Conservation (phyloP, 768 basidiomycete genomes). For the Termitomyces sp. region DNA sequence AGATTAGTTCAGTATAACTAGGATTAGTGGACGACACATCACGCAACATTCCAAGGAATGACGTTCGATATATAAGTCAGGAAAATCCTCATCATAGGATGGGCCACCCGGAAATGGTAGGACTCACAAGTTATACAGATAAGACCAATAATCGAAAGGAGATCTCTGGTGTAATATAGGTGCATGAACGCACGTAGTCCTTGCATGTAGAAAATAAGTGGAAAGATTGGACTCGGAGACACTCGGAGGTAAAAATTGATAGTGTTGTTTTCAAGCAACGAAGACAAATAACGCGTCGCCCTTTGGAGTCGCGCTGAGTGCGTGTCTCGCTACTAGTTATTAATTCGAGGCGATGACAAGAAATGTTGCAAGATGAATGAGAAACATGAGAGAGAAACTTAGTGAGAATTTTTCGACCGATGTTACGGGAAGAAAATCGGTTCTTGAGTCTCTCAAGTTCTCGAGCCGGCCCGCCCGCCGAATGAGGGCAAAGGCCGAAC, state of each 20-base stretch:
- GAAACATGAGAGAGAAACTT: too few relatives aligned
- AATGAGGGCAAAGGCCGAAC: too few relatives aligned
- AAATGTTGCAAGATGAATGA: too few relatives aligned
- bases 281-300: neutral
- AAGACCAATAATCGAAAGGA: neutral
- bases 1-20: conserved; percentile 25
- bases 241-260: too few relatives aligned
- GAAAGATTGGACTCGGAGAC: too few relatives aligned
- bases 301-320: neutral
- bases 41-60: conserved; percentile 18
- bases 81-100: conserved; percentile 16
- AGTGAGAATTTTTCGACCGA: too few relatives aligned
- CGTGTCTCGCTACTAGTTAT: too few relatives aligned
- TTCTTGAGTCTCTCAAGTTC: too few relatives aligned
- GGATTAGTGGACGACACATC: conserved; percentile 24
- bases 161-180: neutral
- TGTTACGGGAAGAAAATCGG: too few relatives aligned
- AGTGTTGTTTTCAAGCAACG: neutral
- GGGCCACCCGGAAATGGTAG: neutral
- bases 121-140: neutral
- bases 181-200: neutral
- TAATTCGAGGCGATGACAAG: too few relatives aligned
- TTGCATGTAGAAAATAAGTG: too few relatives aligned
- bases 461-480: too few relatives aligned
- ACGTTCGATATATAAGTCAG: conserved; percentile 19